Conservation (phyloP, 2,329 filamentous ascomycete species). For the Aspergillus latus region DNA sequence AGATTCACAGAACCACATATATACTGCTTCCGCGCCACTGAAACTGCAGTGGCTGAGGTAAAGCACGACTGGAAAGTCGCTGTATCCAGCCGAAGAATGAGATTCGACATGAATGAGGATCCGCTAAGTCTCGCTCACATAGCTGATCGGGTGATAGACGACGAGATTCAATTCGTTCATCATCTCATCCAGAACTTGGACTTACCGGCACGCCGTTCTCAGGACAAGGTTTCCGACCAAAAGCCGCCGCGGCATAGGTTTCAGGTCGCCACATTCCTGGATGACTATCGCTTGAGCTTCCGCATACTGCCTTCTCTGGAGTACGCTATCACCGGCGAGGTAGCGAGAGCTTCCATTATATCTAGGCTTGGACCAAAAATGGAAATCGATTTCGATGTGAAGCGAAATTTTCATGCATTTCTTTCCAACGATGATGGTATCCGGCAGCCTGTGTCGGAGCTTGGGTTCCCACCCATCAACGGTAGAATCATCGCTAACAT, state of each 20-base stretch:
- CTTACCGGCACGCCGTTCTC: slow-evolving; percentile 19
- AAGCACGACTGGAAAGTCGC: slow-evolving; percentile 63
- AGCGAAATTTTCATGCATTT: slow-evolving; percentile 80
- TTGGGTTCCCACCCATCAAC: slow-evolving; percentile 86
- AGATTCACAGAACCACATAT: slow-evolving; percentile 69
- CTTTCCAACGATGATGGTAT: slow-evolving; percentile 65
- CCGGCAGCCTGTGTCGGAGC: slow-evolving; percentile 68
- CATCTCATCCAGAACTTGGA: slow-evolving; percentile 31
- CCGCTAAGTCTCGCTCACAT: slow-evolving; percentile 75
- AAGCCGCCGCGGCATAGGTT: slow-evolving; percentile 47
- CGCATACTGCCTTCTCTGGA: slow-evolving; percentile 76
- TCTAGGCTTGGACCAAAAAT: slow-evolving; percentile 69
- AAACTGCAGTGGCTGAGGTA: slow-evolving; percentile 23
- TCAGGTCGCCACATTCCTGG: slow-evolving; percentile 78
- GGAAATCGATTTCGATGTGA: slow-evolving; percentile 88
- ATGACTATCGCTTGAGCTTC: slow-evolving; percentile 74
- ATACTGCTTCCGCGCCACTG: slow-evolving; percentile 61
- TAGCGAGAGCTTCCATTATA: slow-evolving; percentile 73
- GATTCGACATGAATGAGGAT: slow-evolving; percentile 73
- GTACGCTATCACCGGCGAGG: slow-evolving; percentile 76
- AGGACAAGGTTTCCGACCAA: slow-evolving; percentile 11
- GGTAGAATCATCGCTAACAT: slow-evolving; percentile 70
- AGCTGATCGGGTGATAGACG: slow-evolving; percentile 71
- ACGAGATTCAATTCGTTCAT: slow-evolving; percentile 63
- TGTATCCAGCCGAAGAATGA: slow-evolving; percentile 70